phyloP scores from a whole-genome alignment of 106 monocot genomes.

The Chionographis japonica region DNA sequence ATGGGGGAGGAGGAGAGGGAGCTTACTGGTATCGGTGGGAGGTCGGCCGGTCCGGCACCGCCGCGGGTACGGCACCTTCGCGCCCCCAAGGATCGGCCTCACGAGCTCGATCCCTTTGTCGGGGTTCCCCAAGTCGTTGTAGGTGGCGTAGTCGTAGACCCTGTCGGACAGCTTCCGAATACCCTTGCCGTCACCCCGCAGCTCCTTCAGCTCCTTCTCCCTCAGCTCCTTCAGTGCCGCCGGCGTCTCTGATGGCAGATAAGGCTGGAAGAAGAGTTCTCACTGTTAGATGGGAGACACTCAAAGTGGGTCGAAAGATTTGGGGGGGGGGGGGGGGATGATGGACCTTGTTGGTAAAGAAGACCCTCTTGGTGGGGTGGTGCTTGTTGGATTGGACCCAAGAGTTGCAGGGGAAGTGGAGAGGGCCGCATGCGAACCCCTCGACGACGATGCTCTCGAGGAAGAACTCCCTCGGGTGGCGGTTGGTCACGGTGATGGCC shows the following conservation, averaged over 20 bases:
- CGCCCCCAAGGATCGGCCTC: slow-evolving; percentile 64
- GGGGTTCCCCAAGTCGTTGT: slow-evolving; percentile 85
- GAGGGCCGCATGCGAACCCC: slow-evolving; percentile 43
- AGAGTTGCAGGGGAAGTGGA: slow-evolving; percentile 61
- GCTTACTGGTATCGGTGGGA: slow-evolving; percentile 50
- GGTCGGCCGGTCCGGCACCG: slow-evolving; percentile 75
- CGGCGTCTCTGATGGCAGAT: slow-evolving; percentile 74
- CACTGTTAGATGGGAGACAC: too few relatives aligned
- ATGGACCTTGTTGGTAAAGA: slow-evolving; percentile 66
- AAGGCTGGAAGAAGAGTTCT: slow-evolving; percentile 34
- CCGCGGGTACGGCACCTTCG: slow-evolving; percentile 69
- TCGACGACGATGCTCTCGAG: slow-evolving; percentile 68
- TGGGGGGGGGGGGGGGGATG: too few relatives aligned
- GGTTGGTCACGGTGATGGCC: slow-evolving; percentile 61
- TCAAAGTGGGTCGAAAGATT: too few relatives aligned
- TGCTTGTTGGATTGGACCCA: slow-evolving; percentile 65
- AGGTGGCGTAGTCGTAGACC: slow-evolving; percentile 67
- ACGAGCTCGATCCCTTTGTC: slow-evolving; percentile 42
- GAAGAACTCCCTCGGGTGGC: slow-evolving; percentile 79
- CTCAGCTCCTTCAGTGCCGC: slow-evolving; percentile 59
- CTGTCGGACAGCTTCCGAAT: slow-evolving; percentile 52
- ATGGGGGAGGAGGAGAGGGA: background rate
- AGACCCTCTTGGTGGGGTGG: slow-evolving; percentile 43
- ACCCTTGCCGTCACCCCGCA: slow-evolving; percentile 62
- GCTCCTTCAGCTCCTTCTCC: slow-evolving; percentile 54